A percentile compares a stretch with the other conserved stretches of the same genome.
These are phyloP conservation scores for Blastobotrys proliferans DNA, from an alignment of 1,139 yeast species.

Conservation along the genomic window DNA sequence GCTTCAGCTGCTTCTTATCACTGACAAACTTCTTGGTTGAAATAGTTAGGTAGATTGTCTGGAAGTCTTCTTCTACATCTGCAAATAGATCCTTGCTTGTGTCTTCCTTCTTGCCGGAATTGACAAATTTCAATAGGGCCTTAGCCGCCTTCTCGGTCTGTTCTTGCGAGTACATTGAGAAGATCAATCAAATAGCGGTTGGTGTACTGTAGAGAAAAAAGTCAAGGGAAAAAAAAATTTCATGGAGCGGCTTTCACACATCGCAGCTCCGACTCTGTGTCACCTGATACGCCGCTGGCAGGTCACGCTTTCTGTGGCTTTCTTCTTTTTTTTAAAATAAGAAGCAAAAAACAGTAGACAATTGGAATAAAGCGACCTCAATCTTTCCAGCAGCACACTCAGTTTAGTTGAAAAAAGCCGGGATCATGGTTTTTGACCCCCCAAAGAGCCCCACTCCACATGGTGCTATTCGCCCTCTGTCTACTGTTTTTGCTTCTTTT, in stretches of 20 bases:
- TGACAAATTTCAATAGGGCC: slow-evolving; percentile 35
- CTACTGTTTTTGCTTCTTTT: too few relatives aligned
- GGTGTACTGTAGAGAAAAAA: background rate
- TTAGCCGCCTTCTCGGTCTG: slow-evolving; percentile 32
- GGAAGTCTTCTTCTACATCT: slow-evolving; percentile 46
- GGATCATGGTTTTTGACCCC: too few relatives aligned
- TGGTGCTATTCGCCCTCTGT: too few relatives aligned
- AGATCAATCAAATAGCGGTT: background rate
- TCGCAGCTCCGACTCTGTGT: too few relatives aligned
- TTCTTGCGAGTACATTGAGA: slow-evolving; percentile 16
- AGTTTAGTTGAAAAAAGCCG: too few relatives aligned
- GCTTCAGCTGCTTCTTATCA: slow-evolving; percentile 65
- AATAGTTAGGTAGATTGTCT: slow-evolving; percentile 50
- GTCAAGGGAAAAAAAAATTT: background rate
- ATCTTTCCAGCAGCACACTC: too few relatives aligned
- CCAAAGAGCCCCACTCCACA: too few relatives aligned
- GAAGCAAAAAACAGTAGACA: too few relatives aligned
- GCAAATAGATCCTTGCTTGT: slow-evolving; percentile 38
- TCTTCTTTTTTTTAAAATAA: slow-evolving; percentile 13
- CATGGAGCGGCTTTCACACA: too few relatives aligned
- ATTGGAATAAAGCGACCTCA: too few relatives aligned
- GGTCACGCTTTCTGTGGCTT: slow-evolving; percentile 1
- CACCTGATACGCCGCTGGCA: too few relatives aligned
- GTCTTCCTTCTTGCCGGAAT: slow-evolving; percentile 19
- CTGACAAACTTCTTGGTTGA: slow-evolving; percentile 62